Evolutionary conservation across 495 filamentous ascomycete genomes (phyloP), one percentile per base, ranked within the genome.

Genomic region (Penicillium cosmopolitanum): DNA sequence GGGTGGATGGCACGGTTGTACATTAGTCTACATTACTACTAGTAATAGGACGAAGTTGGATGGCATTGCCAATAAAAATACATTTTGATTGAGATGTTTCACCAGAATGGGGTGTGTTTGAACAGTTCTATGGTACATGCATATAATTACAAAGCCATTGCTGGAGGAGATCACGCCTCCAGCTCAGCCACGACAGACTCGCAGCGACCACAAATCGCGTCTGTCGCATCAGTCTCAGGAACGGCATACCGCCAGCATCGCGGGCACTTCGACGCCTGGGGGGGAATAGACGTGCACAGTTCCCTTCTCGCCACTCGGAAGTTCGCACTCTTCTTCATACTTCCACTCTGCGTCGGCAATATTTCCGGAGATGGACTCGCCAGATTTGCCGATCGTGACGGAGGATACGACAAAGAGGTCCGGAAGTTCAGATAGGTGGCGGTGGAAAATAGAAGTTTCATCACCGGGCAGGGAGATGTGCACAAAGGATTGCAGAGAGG

Each of bases 211-310:
- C 46, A 48, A 6, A 48, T 48, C 11, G 21, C 21, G 21, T 48
- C 19, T 16, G 2, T 88, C 84, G 72, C 94, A 96, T 64, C 92
- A 80, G 52, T 73, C 73, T 73, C 94, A 97, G 71, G 67, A 34
- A 80, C 75, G 13, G 85, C 82, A 75, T 89, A 96, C 56, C 88
- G 84, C 95, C 95, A 97, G 76, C 95, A 97, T 46, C 94, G 82
- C 3, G 84, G 80, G 65, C 94, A 98, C 67, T 98, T 98, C 44
- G 74, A 54, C 4, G 84, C 77, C 58, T 77, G 77, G 0, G 93
- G 93, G 86, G n/a, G 87, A 84, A 40, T 85, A 74, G 11, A 96
- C 87, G 68, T 85, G 73, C 12, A 85, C 88, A 1, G 56, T 76
- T 0, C 81, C 82, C 44, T 67, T 73, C 3, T 67, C 52, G 19